Evolutionary conservation across 2,329 filamentous ascomycete species (phyloP).

Genomic region (Colletotrichum kahawae): DNA sequence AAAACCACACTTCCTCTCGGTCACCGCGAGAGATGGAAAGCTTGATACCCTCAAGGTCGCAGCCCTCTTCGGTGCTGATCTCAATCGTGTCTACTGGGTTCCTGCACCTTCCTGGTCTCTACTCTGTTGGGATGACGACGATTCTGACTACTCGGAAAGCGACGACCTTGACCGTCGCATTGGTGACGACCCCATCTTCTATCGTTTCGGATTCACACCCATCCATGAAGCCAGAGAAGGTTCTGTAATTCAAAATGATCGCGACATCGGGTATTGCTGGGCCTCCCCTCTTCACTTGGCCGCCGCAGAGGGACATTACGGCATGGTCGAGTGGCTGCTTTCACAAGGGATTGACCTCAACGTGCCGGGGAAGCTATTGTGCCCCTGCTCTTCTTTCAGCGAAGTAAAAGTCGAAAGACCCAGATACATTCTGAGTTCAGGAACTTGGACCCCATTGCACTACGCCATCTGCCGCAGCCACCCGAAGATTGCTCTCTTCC

Average conservation of each 20-base stretch:
- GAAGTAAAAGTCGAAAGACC: accelerated
- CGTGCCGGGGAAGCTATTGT: background rate
- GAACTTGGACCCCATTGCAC: background rate
- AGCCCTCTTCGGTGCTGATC: background rate
- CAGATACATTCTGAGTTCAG: background rate
- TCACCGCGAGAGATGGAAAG: background rate
- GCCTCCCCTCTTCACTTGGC: background rate
- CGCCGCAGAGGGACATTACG: background rate
- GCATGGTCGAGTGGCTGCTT: background rate
- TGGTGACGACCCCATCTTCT: background rate
- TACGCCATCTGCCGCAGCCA: background rate
- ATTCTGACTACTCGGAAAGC: too few species aligned
- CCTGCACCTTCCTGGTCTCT: background rate
- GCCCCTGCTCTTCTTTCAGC: background rate
- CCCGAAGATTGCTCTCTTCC: background rate
- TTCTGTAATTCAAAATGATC: accelerated
- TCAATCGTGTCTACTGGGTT: background rate
- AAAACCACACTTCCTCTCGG: background rate
- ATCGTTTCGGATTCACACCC: accelerated
- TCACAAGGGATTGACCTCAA: background rate
- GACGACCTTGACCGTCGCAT: too few species aligned
- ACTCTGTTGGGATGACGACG: background rate
- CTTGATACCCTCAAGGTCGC: background rate
- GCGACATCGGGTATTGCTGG: background rate
- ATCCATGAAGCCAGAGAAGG: background rate